These are phyloP conservation scores for Cicer yamashitae DNA, from an alignment of 306 rosid species.

Conservation along the genomic window DNA sequence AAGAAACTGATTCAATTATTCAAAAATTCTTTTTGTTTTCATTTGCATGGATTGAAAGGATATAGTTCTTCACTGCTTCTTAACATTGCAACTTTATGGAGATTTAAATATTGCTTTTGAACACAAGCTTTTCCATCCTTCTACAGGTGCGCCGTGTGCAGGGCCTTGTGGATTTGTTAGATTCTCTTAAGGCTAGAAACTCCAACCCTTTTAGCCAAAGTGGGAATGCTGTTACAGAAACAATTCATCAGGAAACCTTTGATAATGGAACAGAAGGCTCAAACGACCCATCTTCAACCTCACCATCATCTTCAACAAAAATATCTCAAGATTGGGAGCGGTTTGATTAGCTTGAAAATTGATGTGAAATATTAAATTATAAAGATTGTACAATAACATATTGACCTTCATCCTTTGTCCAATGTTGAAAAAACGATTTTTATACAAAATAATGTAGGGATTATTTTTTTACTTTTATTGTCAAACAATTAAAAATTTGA, in stretches of 20 bases:
- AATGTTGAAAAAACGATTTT: slow-evolving; percentile 6
- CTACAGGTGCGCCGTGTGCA: slow-evolving; percentile 65
- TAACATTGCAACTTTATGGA: not conserved
- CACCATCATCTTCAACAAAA: slow-evolving; percentile 55
- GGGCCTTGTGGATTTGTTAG: slow-evolving; percentile 48
- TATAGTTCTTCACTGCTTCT: not conserved
- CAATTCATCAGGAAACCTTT: slow-evolving; percentile 75
- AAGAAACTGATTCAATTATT: no score
- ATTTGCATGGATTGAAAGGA: no score
- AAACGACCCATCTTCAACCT: slow-evolving; percentile 55
- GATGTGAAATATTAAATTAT: slow-evolving; percentile 10
- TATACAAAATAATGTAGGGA: slow-evolving; percentile 1
- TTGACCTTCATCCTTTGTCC: slow-evolving; percentile 28
- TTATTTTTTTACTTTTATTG: not conserved
- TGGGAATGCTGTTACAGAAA: slow-evolving; percentile 54
- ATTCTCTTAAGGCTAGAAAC: slow-evolving; percentile 56
- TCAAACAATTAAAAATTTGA: not conserved
- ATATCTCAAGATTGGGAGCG: slow-evolving; percentile 69
- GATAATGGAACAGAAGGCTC: slow-evolving; percentile 62
- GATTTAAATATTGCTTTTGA: slow-evolving; percentile 14
- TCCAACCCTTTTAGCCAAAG: slow-evolving; percentile 51
- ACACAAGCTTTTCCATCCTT: slow-evolving; percentile 26
- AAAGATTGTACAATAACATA: slow-evolving; percentile 37
- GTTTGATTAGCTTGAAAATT: slow-evolving; percentile 54
- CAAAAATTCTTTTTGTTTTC: no score